These are phyloP conservation scores for Scenedesmus sp. DNA, from an alignment of 163 green algal genomes.

Conservation along the genomic window DNA sequence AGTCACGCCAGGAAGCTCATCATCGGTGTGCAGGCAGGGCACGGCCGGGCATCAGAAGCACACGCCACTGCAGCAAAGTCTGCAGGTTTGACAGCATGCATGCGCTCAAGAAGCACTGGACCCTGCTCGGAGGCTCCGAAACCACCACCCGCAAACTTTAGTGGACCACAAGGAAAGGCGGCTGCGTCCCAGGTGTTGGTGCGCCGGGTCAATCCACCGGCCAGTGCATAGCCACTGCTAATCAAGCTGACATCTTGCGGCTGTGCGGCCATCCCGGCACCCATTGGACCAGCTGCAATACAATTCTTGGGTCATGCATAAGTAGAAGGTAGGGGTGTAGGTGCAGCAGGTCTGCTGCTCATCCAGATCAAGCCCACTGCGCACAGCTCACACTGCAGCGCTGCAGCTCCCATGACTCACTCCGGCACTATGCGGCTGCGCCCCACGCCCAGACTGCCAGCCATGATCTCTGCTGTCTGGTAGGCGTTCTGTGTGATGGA, in stretches of 20 bases:
- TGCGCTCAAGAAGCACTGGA: too few species aligned
- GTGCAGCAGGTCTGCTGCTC: too few species aligned
- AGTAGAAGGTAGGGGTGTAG: too few species aligned
- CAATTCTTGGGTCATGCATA: too few species aligned
- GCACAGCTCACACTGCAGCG: background rate
- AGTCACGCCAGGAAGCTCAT: background rate
- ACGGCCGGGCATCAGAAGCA: too few species aligned
- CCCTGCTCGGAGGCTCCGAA: too few species aligned
- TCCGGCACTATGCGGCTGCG: slow-evolving; percentile 78
- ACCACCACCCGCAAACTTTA: too few species aligned
- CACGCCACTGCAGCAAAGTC: too few species aligned
- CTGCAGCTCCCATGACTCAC: background rate
- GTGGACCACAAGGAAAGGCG: too few species aligned
- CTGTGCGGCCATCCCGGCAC: background rate
- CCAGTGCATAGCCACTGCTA: background rate
- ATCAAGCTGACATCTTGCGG: background rate
- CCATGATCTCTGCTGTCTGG: slow-evolving; percentile 89
- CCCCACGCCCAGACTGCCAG: slow-evolving; percentile 63
- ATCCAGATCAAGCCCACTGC: too few species aligned
- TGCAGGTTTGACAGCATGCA: background rate
- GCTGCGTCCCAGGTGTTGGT: too few species aligned
- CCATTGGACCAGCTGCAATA: too few species aligned
- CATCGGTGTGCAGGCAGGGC: background rate
- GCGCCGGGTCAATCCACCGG: background rate
- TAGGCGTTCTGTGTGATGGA: slow-evolving; percentile 87